Evolutionary conservation across 192 early-diverging fungal genomes (phyloP), one percentile per base, ranked within the genome.

Genomic region (Mortierella alpina): DNA sequence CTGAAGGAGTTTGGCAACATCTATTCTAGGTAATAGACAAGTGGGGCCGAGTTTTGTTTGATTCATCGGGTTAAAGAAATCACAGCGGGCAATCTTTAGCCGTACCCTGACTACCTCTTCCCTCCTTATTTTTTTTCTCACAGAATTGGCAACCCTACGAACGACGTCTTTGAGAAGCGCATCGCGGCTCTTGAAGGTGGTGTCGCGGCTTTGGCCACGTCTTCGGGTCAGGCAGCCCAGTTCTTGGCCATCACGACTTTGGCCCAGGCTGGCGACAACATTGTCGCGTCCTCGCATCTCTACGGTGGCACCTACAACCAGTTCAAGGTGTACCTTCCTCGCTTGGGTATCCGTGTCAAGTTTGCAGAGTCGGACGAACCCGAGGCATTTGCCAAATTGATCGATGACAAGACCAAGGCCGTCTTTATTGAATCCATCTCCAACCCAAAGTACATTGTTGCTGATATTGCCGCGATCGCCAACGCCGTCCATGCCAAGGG

Each of bases 161-260:
- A 77, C 47, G 94, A 92, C 59, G 95, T 93, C 48, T 95, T 97
- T 84, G 97, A 98, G 84, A 82, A 98, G 87, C 89, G 97, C 60
- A 89, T 98, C 45, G 95, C 96, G 22, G 93, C 95, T 13, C 88
- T 98, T 22, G 97, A 98, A 77, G 93, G 93, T 40, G 97, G 97
- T 57, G 88, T 87, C 40, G 88, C 86, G n/a, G 92, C 94, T 7
- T 82, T 95, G 55, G 85, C 83, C 22, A 80, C 84, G 13, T 84
- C 86, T 7, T 88, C 85, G 11, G 87, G 96, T 20, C 93, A 95
- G 72, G 92, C 97, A 13, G 97, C 96, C 41, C 92, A 96, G 77
- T 95, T 97, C 81, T 72, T 94, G 20, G 88, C 95, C 22, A 87
- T 97, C 22, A 86, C 91, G 46, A 97, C 91, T 10, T 66, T 98